Evolutionary conservation across 805 yeast genomes (phyloP).

Genomic region (Candida odintsovae): DNA sequence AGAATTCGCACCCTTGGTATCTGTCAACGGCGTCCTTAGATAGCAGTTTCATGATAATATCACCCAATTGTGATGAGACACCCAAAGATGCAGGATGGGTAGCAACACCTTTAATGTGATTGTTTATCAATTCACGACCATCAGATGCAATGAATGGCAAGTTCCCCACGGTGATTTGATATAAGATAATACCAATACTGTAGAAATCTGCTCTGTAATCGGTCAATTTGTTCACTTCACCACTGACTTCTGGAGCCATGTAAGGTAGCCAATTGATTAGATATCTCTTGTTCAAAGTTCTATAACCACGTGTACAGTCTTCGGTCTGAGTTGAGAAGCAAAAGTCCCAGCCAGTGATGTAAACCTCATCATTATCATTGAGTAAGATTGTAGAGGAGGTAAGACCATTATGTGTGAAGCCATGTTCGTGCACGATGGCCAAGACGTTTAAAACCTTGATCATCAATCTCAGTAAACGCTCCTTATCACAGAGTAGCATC

Average conservation of each 20-base stretch:
- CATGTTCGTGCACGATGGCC: slow-evolving; percentile 31
- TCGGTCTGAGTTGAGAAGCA: slow-evolving; percentile 37
- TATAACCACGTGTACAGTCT: slow-evolving; percentile 34
- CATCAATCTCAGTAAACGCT: slow-evolving; percentile 18
- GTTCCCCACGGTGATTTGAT: slow-evolving; percentile 40
- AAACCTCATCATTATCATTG: slow-evolving; percentile 30
- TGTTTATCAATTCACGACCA: slow-evolving; percentile 31
- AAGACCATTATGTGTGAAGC: slow-evolving; percentile 44
- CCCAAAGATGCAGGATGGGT: slow-evolving; percentile 29
- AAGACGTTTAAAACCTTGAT: slow-evolving; percentile 23
- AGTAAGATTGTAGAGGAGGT: slow-evolving; percentile 34
- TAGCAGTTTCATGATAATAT: slow-evolving; percentile 36
- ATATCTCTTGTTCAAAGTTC: slow-evolving; percentile 34
- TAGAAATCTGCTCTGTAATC: slow-evolving; percentile 45
- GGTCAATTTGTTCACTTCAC: slow-evolving; percentile 31
- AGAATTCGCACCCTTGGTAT: slow-evolving; percentile 28
- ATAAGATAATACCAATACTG: slow-evolving; percentile 43
- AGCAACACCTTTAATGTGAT: slow-evolving; percentile 37
- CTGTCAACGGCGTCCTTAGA: slow-evolving; percentile 36
- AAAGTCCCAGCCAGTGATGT: slow-evolving; percentile 44
- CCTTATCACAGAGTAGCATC: slow-evolving; percentile 7
- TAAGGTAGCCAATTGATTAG: slow-evolving; percentile 38
- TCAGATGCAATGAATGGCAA: slow-evolving; percentile 39
- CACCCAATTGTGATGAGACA: slow-evolving; percentile 27
- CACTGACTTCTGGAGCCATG: slow-evolving; percentile 45